phyloP scores from a whole-genome alignment of 2,329 filamentous ascomycete genomes.

The Penicillium sp. region DNA sequence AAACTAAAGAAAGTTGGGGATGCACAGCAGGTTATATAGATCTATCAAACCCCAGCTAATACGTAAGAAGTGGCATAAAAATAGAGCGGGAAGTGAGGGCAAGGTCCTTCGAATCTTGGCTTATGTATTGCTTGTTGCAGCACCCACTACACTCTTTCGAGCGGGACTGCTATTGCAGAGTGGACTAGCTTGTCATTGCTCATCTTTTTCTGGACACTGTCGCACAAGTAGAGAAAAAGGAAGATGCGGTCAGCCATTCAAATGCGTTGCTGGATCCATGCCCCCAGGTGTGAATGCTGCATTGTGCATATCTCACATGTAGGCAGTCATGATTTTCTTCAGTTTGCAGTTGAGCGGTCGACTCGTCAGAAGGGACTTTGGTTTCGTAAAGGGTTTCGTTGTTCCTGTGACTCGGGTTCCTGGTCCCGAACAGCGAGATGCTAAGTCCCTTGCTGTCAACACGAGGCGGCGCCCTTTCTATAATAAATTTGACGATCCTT shows the following conservation, averaged over 20 bases:
- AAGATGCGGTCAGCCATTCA: conserved; percentile 4
- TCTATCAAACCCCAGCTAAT: not conserved
- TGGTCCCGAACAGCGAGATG: conserved; percentile 7
- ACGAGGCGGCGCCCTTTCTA: conserved; percentile 12
- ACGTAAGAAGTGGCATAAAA: not conserved
- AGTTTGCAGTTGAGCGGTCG: not conserved
- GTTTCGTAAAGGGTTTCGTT: not conserved
- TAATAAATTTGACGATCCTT: conserved; percentile 16
- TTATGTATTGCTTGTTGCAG: not conserved
- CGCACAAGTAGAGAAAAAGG: not conserved
- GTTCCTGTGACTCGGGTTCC: not conserved
- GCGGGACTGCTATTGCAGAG: conserved; percentile 19
- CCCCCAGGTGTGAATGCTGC: conserved; percentile 6
- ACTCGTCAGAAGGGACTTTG: conserved; percentile 4
- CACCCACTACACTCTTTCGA: not conserved
- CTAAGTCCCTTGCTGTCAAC: conserved; percentile 17
- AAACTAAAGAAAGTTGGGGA: not conserved
- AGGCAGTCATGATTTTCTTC: conserved; percentile 11
- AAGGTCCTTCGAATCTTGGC: not conserved
- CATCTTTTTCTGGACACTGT: not conserved
- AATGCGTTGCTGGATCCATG: not conserved
- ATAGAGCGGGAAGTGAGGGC: not conserved
- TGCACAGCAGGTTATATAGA: not conserved
- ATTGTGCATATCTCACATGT: conserved; percentile 19
- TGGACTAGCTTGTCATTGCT: conserved; percentile 13